Evolutionary conservation across 345 rosid genomes (phyloP).

Genomic region (Isatis tinctoria): DNA sequence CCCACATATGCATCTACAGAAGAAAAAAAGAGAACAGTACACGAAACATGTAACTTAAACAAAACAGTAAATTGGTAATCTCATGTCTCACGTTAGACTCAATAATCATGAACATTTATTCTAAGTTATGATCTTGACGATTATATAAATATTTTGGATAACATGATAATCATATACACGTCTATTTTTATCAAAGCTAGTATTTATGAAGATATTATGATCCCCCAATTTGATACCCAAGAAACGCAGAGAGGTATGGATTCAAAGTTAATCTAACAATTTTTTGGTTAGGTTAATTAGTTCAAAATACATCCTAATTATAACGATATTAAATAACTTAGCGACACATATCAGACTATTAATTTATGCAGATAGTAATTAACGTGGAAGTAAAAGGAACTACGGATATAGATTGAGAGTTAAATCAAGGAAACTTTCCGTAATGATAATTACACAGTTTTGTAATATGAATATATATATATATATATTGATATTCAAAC

Average conservation of each 20-base stretch:
- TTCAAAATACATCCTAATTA: neutral
- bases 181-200: neutral
- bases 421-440: neutral
- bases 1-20: conserved; percentile 94
- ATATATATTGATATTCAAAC: conserved; percentile 22
- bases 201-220: neutral
- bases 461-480: neutral
- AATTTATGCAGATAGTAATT: neutral
- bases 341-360: neutral
- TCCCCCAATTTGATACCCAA: neutral
- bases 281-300: neutral
- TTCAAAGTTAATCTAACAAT: neutral
- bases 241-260: neutral
- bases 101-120: neutral
- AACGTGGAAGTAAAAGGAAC: neutral
- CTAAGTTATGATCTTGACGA: neutral
- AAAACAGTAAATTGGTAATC: neutral
- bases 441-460: neutral
- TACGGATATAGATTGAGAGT: neutral
- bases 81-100: neutral
- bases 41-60: neutral
- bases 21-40: neutral
- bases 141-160: neutral
- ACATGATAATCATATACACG: neutral
- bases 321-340: neutral